phyloP scores from a whole-genome alignment of 352 stramenopile genomes.

The Pythium coloratum region DNA sequence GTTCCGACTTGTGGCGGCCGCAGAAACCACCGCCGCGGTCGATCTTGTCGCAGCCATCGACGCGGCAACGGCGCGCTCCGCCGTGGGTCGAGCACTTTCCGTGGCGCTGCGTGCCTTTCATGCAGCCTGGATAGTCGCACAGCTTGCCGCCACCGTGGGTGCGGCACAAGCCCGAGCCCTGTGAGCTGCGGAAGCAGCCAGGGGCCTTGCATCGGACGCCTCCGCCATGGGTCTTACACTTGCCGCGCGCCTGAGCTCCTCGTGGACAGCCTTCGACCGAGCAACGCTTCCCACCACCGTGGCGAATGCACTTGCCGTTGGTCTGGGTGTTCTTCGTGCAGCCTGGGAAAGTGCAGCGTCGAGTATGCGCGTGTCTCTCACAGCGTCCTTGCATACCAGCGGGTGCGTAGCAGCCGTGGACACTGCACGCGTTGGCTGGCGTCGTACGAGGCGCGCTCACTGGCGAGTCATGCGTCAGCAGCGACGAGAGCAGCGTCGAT shows the following conservation, averaged over 20 bases:
- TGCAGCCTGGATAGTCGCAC: conserved; percentile 48
- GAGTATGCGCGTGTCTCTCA: conserved; percentile 7
- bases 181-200: conserved; percentile 40
- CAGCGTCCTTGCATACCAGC: background rate
- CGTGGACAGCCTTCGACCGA: conserved; percentile 40
- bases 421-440: background rate
- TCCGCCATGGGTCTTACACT: conserved; percentile 51
- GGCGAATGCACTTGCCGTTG: conserved; percentile 36
- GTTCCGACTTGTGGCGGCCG: conserved; percentile 35
- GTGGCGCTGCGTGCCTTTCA: conserved; percentile 48
- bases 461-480: background rate
- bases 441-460: background rate
- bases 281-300: conserved; percentile 40
- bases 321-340: conserved; percentile 43
- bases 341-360: conserved; percentile 26
- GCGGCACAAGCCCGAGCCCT: conserved; percentile 48
- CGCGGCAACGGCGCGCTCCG: conserved; percentile 33
- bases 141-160: conserved; percentile 56
- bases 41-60: conserved; percentile 41
- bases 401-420: conserved; percentile 5
- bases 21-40: conserved; percentile 57
- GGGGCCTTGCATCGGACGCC: conserved; percentile 45
- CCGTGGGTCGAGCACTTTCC: conserved; percentile 56
- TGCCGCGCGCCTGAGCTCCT: conserved; percentile 41
- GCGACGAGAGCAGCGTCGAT: background rate